These are phyloP conservation scores for Pestalotiopsis sp. DNA, from an alignment of 2,329 filamentous ascomycete genomes.

Conservation along the genomic window DNA sequence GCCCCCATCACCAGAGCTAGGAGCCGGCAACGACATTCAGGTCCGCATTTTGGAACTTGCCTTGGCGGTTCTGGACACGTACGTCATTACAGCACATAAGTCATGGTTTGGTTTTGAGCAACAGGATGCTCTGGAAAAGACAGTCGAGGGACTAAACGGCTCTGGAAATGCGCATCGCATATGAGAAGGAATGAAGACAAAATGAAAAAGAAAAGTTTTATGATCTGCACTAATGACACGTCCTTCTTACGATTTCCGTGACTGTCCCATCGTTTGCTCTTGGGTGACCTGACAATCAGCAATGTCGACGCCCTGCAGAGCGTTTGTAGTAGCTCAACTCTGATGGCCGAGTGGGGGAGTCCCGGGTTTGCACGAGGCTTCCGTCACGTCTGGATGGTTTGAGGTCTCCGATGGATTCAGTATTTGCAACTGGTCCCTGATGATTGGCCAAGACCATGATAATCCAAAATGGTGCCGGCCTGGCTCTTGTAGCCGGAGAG, in stretches of 20 bases:
- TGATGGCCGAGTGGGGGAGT: too few species aligned
- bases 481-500: too few species aligned
- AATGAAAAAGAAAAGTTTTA: neutral
- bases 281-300: neutral
- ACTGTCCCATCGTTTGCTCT: neutral
- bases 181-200: conserved; percentile 10
- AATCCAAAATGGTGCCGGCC: too few species aligned
- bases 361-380: too few species aligned
- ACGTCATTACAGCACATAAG: neutral
- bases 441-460: too few species aligned
- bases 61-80: neutral
- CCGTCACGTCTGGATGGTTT: too few species aligned
- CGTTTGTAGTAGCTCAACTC: too few species aligned
- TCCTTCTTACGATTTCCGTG: neutral
- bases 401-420: too few species aligned
- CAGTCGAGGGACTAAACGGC: neutral
- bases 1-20: neutral
- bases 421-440: too few species aligned
- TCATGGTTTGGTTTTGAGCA: neutral
- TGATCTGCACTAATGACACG: neutral
- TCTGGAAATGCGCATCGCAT: neutral
- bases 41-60: neutral
- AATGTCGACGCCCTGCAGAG: too few species aligned
- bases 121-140: neutral
- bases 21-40: neutral